Evolutionary conservation across 2,329 filamentous ascomycete species (phyloP), one percentile per base, ranked within the genome.

Genomic region (Colletotrichum scovillei): DNA sequence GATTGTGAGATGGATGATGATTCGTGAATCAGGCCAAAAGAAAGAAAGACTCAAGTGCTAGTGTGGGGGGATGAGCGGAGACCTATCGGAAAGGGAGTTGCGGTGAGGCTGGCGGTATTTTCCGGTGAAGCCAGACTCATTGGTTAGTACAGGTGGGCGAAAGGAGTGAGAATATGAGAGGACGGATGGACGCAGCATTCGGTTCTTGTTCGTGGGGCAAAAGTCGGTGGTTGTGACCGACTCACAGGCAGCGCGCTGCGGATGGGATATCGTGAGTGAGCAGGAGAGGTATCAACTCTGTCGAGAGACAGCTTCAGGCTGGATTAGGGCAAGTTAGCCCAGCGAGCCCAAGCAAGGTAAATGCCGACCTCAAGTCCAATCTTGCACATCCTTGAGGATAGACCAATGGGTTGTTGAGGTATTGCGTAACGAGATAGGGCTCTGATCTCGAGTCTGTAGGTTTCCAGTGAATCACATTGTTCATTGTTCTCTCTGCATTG

Each of bases 51-150:
- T 52, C 56, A 49, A 38, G 57, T 66, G 71, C 57, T 73, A 62
- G 64, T 62, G 69, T 72, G 62, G 69, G 68, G 71, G 63, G 69
- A 64, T 68, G 69, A 35, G 64, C 63, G 63, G 69, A 73, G 70
- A 72, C 74, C 74, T 76, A 75, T 74, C 57, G 74, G 64, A 72
- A 62, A 26, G 73, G 30, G 67, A 75, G 64, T 74, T 76, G 75
- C 74, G 75, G 75, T 76, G 75, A 76, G 74, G 72, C 74, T 76
- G 66, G 74, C 72, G 68, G 74, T 67, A 74, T 64, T 35, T 72
- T 56, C 72, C 72, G 63, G 66, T 67, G 62, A 74, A 68, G 22
- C 8, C 55, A 35, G 49, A 28, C 42, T 30, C 49, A 71, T 73
- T 73, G 71, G 71, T 30, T 56, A 28, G 16, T 58, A 55, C 52